Evolutionary conservation across 805 yeast species (phyloP).

Genomic region (Vanderwaltozyma tropicalis): DNA sequence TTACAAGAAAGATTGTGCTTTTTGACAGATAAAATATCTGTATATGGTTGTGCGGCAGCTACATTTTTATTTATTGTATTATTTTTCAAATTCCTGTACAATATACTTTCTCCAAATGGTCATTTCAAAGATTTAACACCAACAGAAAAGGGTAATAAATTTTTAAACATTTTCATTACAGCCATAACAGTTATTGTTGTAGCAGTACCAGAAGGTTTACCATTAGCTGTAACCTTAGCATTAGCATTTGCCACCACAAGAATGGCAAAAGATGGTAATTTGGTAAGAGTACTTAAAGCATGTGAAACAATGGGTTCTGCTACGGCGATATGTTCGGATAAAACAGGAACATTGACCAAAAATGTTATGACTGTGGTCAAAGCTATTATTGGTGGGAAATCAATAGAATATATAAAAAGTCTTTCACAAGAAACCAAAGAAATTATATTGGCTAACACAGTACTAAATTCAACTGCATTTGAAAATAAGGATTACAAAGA

Average conservation of each 20-base stretch:
- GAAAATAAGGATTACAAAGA: slow-evolving; percentile 40
- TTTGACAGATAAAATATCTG: slow-evolving; percentile 90
- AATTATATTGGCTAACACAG: slow-evolving; percentile 45
- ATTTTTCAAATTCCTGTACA: slow-evolving; percentile 61
- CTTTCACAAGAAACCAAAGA: slow-evolving; percentile 10
- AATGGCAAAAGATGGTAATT: slow-evolving; percentile 92
- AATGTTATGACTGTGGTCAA: slow-evolving; percentile 84
- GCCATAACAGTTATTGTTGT: slow-evolving; percentile 91
- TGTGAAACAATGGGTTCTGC: slow-evolving; percentile 99
- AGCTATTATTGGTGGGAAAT: slow-evolving; percentile 53
- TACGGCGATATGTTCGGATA: slow-evolving; percentile 92
- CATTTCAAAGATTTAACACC: slow-evolving; percentile 36
- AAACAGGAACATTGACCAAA: slow-evolving; percentile 94
- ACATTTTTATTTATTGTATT: slow-evolving; percentile 68
- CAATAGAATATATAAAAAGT: slow-evolving; percentile 20
- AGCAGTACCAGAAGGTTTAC: slow-evolving; percentile 99
- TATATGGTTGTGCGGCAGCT: slow-evolving; percentile 84
- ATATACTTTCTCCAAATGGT: slow-evolving; percentile 37
- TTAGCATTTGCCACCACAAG: slow-evolving; percentile 96
- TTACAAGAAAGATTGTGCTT: slow-evolving; percentile 70
- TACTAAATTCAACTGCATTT: slow-evolving; percentile 82
- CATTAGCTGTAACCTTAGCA: slow-evolving; percentile 93
- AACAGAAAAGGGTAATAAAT: slow-evolving; percentile 73
- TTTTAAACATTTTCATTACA: slow-evolving; percentile 77
- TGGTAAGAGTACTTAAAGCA: slow-evolving; percentile 85